Conservation (phyloP, 352 stramenopile species). For the Phytophthora brassicae region DNA sequence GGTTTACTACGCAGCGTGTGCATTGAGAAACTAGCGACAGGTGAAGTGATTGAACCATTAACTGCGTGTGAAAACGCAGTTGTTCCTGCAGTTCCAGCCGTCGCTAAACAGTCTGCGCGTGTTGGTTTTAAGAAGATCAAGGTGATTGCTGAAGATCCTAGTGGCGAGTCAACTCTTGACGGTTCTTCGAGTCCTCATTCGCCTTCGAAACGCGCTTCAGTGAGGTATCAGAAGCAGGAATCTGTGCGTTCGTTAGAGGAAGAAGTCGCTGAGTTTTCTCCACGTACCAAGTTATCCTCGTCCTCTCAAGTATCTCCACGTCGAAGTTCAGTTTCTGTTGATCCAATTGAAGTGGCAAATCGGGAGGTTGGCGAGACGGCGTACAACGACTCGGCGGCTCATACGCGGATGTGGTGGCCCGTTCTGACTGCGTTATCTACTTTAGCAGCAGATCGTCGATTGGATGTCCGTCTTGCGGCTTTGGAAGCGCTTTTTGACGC, state of each 20-base stretch:
- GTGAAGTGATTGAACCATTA: slow-evolving; percentile 69
- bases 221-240: slow-evolving; percentile 73
- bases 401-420: slow-evolving; percentile 92
- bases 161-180: slow-evolving; percentile 1
- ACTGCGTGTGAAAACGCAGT: slow-evolving; percentile 21
- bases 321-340: slow-evolving; percentile 35
- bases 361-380: slow-evolving; percentile 21
- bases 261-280: slow-evolving; percentile 54
- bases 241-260: slow-evolving; percentile 59
- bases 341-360: slow-evolving; percentile 16
- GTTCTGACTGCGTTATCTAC: slow-evolving; percentile 96
- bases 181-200: slow-evolving; percentile 13
- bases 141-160: slow-evolving; percentile 24
- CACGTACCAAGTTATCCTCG: slow-evolving; percentile 16
- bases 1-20: slow-evolving; percentile 64
- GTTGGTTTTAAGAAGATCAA: slow-evolving; percentile 70
- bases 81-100: slow-evolving; percentile 6
- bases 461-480: slow-evolving; percentile 84
- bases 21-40: slow-evolving; percentile 70
- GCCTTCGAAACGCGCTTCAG: slow-evolving; percentile 29
- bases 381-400: slow-evolving; percentile 71
- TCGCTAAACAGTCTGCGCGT: slow-evolving; percentile 40
- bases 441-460: slow-evolving; percentile 88
- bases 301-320: slow-evolving; percentile 27
- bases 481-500: slow-evolving; percentile 76